Evolutionary conservation across 1,284 basidiomycete species (phyloP).

Genomic region (Papiliotrema flavescens): DNA sequence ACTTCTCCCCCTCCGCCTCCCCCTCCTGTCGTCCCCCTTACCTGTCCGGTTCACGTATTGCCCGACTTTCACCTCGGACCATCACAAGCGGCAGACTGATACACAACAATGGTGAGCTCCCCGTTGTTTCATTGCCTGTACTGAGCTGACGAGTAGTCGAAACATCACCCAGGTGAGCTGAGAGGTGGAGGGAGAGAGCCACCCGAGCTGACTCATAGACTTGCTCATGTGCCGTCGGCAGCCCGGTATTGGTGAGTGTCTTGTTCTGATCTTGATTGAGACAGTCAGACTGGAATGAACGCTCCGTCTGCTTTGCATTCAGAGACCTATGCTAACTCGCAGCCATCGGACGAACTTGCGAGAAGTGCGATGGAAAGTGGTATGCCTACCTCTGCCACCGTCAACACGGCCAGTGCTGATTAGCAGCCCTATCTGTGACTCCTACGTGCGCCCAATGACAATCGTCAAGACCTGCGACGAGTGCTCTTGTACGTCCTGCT

Average conservation of each 20-base stretch:
- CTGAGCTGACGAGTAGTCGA: slow-evolving; percentile 57
- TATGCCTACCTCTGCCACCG: slow-evolving; percentile 47
- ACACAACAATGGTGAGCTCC: slow-evolving; percentile 1
- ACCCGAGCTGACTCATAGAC: slow-evolving; percentile 55
- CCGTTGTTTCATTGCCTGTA: background rate
- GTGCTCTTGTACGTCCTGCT: slow-evolving; percentile 67
- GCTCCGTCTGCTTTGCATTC: too few relatives aligned
- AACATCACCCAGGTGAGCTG: slow-evolving; percentile 80
- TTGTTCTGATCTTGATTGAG: too few relatives aligned
- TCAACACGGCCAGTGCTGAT: background rate
- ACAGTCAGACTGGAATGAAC: too few relatives aligned
- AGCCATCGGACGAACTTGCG: slow-evolving; percentile 96
- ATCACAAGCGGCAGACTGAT: too few relatives aligned
- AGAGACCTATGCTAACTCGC: background rate
- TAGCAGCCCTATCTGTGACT: slow-evolving; percentile 92
- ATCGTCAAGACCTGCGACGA: slow-evolving; percentile 98
- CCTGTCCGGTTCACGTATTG: too few relatives aligned
- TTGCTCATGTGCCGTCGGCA: slow-evolving; percentile 95
- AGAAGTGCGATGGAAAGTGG: slow-evolving; percentile 99
- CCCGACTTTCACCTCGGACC: too few relatives aligned
- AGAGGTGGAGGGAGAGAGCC: background rate
- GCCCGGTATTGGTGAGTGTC: slow-evolving; percentile 78
- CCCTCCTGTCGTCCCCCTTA: too few relatives aligned
- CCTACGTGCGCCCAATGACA: slow-evolving; percentile 96
- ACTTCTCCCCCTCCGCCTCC: too few relatives aligned